Base-by-base conservation (phyloP, 2,329 filamentous ascomycete genomes). In the Aspergillus ibericus region DNA sequence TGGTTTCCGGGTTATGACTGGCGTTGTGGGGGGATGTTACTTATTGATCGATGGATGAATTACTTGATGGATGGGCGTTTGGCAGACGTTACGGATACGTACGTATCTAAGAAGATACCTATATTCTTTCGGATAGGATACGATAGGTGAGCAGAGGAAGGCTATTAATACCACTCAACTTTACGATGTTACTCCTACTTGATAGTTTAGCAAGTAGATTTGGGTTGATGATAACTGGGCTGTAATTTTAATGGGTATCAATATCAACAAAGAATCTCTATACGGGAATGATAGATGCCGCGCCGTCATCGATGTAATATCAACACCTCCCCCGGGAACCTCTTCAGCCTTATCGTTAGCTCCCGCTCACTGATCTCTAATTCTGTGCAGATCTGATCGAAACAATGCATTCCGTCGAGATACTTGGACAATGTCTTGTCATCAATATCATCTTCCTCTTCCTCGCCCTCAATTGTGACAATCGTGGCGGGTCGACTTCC, bases 311-410 rank as follows among this genome's bases (percentile, higher is more conserved):
- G 74, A 69, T 79, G 77, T 55, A 81, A 72, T 59, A 81, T 77
- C 59, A 80, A 63, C 9, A 81, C 78, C 58, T 80, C 78, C 22
- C 75, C 75, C 8, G 72, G 71, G 63, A 76, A 75, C 56, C 70
- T 70, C 67, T 78, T 79, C 64, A 81, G 63, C 51, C 77, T 68
- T 48, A 67, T 66, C 36, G 73, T 77, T 59, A 82, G 67, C 55
- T 80, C 78, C 55, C 71, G 74, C 70, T 82, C 79, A 62, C 77
- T 79, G 36, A 81, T 74, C 61, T 79, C 76, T 58, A 81, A 59
- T 63, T 82, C 79, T 5, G 79, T 81, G 62, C 80, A 82, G 32
- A 82, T 79, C 66, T 81, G 76, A 69, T 81, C 80, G 57, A 81
- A 81, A 62, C 75, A 79, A 64, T 82, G 79, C 61, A 75, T 76